Evolutionary conservation across 1,284 basidiomycete species (phyloP).

Genomic region (Cryptococcus sp.): DNA sequence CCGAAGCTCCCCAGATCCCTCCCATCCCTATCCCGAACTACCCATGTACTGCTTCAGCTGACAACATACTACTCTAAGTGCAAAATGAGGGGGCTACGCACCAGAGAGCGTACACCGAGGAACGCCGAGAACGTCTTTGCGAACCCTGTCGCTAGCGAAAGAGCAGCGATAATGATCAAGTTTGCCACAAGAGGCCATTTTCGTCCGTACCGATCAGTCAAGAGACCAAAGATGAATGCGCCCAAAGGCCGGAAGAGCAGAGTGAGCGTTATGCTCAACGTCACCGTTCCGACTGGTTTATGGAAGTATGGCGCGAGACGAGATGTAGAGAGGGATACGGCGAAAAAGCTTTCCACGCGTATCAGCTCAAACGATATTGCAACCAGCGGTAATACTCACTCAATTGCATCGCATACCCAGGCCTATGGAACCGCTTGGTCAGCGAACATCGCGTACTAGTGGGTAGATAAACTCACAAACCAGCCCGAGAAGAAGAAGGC

Average conservation of each 20-base stretch:
- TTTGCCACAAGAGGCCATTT: conserved; percentile 87
- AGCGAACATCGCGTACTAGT: not conserved
- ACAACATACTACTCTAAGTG: too few species aligned
- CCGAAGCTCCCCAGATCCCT: conserved; percentile 48
- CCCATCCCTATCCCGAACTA: conserved; percentile 76
- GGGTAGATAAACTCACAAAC: conserved; percentile 28
- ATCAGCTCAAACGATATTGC: not conserved
- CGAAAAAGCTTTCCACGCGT: conserved; percentile 68
- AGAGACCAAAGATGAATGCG: conserved; percentile 72
- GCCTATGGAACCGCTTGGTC: conserved; percentile 5
- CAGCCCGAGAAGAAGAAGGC: conserved; percentile 56
- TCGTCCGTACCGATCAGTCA: conserved; percentile 79
- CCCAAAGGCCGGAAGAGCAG: conserved; percentile 82
- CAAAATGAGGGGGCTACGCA: not conserved
- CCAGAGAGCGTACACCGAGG: conserved; percentile 39
- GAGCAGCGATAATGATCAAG: conserved; percentile 58
- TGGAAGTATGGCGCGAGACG: conserved; percentile 54
- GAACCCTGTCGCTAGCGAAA: conserved; percentile 67
- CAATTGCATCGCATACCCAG: conserved; percentile 21
- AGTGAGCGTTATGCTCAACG: conserved; percentile 81
- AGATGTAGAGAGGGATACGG: conserved; percentile 69
- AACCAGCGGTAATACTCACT: not conserved
- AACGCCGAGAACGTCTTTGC: conserved; percentile 44
- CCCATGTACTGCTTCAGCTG: too few species aligned
- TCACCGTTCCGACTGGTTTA: conserved; percentile 26